phyloP scores from a whole-genome alignment of 2,329 filamentous ascomycete genomes.

The Sclerotiophoma versabilis region DNA sequence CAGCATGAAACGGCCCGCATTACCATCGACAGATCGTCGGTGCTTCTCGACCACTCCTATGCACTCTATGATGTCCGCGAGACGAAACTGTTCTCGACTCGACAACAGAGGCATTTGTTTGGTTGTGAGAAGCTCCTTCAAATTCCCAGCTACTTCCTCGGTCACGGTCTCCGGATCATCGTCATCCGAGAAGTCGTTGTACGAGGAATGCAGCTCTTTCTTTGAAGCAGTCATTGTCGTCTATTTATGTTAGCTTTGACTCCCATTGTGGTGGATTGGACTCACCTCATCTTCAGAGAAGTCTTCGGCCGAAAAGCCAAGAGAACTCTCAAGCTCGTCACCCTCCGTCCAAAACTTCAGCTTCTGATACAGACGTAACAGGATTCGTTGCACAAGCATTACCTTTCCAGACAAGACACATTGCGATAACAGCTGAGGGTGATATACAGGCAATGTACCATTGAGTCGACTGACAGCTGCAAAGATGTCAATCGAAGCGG shows the following conservation, averaged over 20 bases:
- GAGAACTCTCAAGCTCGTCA: constrained; percentile 78
- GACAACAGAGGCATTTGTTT: constrained; percentile 81
- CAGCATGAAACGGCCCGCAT: constrained; percentile 84
- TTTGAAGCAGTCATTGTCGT: constrained; percentile 51
- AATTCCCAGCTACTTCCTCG: constrained; percentile 71
- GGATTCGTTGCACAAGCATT: constrained; percentile 71
- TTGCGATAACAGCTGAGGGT: constrained; percentile 88
- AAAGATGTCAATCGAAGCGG: constrained; percentile 72
- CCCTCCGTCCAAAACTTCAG: constrained; percentile 85
- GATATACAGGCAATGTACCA: constrained; percentile 85
- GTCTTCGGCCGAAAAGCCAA: constrained; percentile 63
- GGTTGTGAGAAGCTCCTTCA: constrained; percentile 79
- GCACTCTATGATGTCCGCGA: constrained; percentile 85
- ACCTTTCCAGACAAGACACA: constrained; percentile 84
- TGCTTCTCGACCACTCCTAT: constrained; percentile 85
- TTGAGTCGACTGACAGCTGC: constrained; percentile 84
- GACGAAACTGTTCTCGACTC: constrained; percentile 83
- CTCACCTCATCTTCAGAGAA: constrained; percentile 58
- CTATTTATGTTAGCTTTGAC: constrained; percentile 26
- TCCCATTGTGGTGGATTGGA: background rate
- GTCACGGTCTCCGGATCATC: constrained; percentile 71
- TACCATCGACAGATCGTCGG: constrained; percentile 86
- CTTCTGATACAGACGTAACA: constrained; percentile 75
- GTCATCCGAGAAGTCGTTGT: constrained; percentile 60
- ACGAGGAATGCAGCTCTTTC: constrained; percentile 60